Conservation (phyloP, 2,329 filamentous ascomycete genomes). For the Ophiocordyceps camponoti-saundersi region DNA sequence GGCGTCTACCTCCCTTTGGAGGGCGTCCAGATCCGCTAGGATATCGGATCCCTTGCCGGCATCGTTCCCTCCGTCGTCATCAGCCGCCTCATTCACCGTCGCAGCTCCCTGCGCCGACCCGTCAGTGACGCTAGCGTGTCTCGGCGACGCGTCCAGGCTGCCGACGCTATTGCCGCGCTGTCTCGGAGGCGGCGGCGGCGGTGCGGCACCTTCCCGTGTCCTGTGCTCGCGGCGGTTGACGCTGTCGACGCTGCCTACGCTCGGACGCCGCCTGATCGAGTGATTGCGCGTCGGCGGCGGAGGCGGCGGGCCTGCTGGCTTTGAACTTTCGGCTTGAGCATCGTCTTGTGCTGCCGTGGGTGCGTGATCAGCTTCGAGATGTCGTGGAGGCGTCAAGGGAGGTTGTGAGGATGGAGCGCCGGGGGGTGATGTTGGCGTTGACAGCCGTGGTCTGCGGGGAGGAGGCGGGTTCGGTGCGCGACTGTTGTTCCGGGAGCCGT, state of each 20-base stretch:
- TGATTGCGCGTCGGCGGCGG: conserved; percentile 27
- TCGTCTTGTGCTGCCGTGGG: conserved; percentile 2
- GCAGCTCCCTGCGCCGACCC: not conserved
- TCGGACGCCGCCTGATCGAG: conserved; percentile 26
- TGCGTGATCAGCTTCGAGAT: conserved; percentile 6
- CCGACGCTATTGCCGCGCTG: conserved; percentile 28
- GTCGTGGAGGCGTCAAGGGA: conserved; percentile 6
- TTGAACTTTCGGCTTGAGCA: conserved; percentile 4
- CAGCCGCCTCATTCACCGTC: conserved; percentile 2
- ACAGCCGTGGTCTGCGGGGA: conserved; percentile 29
- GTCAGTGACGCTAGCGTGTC: conserved; percentile 8
- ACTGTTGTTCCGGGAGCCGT: conserved; percentile 23
- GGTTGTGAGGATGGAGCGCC: conserved; percentile 3
- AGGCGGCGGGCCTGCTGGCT: conserved; percentile 16
- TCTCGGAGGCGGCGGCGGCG: conserved; percentile 31
- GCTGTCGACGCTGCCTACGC: conserved; percentile 22
- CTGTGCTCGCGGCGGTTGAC: conserved; percentile 14
- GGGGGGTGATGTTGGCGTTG: conserved; percentile 6
- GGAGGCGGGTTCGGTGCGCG: conserved; percentile 36
- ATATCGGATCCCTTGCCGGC: conserved; percentile 35
- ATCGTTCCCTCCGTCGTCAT: conserved; percentile 7
- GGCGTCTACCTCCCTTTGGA: conserved; percentile 64
- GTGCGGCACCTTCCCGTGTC: conserved; percentile 15
- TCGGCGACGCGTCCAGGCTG: conserved; percentile 18
- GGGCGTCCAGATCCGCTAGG: conserved; percentile 51